Base-by-base conservation (phyloP, 129 eudicot genomes). In the Silybum marianum region DNA sequence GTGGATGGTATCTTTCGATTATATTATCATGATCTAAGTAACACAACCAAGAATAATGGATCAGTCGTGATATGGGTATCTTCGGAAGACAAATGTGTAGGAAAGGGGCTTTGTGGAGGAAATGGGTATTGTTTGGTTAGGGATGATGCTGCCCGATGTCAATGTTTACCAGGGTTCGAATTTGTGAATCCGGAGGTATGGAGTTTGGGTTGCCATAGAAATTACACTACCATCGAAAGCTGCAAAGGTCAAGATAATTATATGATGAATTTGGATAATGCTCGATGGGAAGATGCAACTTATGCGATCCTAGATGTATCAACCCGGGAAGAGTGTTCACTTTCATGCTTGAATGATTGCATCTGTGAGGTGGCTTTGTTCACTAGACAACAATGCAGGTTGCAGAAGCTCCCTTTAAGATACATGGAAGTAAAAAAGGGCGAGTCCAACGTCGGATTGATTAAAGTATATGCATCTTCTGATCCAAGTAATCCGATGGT, bases 1-100 rank as follows among this genome's bases (percentile, higher is more conserved):
- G 81, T 39, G 40, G 90, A 86, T 76, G 93, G 93, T 5, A 87
- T 89, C 76, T 30, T 89, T 58, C 44, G 89, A 62, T 5, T 89
- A 46, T 89, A 89, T 79, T 48, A 23, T 11, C 72, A 51, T 7
- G 14, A 88, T 36, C 24, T 81, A 42, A 26, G 48, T 36, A 21
- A 32, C 14, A n/a, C 0, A 0, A 24, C 46, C 10, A 38, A 69
- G 72, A 73, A 81, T 48, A 73, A 81, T 48, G 81, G 78, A 69
- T 26, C 84, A 0, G 22, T 39, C 3, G 0, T 32, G 13, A 19
- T 30, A 75, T 88, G 89, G 91, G 38, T 54, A 8, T 71, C 88
- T 6, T 11, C 81, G 4, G 0, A 4, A 0, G 22, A 87, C 44
- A 76, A 30, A 62, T 89, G 92, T 82, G 72, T 1, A 13, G 83